phyloP scores from a whole-genome alignment of 2,329 filamentous ascomycete genomes.

The Aspergillus eucalypticola region DNA sequence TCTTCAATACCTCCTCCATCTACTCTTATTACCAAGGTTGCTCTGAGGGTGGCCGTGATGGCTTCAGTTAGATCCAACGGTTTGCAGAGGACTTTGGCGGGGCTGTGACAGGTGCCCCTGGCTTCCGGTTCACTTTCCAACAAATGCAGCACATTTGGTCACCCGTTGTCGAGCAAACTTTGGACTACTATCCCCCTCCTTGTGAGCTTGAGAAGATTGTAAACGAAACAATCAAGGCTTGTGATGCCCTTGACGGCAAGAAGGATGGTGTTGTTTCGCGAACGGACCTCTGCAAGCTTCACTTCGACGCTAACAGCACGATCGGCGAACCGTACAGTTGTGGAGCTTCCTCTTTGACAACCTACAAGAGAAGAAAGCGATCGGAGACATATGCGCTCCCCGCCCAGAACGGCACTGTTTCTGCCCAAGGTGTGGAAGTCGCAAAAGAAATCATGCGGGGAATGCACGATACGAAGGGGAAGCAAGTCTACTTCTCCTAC shows the following conservation, averaged over 20 bases:
- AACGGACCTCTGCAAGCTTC: constrained; percentile 49
- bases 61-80: constrained; percentile 54
- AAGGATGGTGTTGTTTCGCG: constrained; percentile 56
- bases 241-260: constrained; percentile 57
- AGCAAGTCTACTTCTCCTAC: constrained; percentile 44
- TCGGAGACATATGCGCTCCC: constrained; percentile 29
- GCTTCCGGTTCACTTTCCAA: constrained; percentile 47
- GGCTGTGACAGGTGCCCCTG: constrained; percentile 49
- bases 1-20: constrained; percentile 10
- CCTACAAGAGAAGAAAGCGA: constrained; percentile 26
- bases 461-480: constrained; percentile 42
- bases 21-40: constrained; percentile 57
- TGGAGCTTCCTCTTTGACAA: constrained; percentile 31
- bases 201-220: constrained; percentile 40
- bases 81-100: constrained; percentile 52
- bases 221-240: constrained; percentile 57
- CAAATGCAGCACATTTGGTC: constrained; percentile 47
- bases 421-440: constrained; percentile 32
- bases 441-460: constrained; percentile 41
- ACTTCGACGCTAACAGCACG: constrained; percentile 50
- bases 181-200: constrained; percentile 45
- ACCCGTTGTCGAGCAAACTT: constrained; percentile 40
- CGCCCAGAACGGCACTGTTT: constrained; percentile 34
- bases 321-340: constrained; percentile 52
- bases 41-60: constrained; percentile 56